Conservation (phyloP, 192 early-diverging fungal species). For the Chytriomyces hyalinus region DNA sequence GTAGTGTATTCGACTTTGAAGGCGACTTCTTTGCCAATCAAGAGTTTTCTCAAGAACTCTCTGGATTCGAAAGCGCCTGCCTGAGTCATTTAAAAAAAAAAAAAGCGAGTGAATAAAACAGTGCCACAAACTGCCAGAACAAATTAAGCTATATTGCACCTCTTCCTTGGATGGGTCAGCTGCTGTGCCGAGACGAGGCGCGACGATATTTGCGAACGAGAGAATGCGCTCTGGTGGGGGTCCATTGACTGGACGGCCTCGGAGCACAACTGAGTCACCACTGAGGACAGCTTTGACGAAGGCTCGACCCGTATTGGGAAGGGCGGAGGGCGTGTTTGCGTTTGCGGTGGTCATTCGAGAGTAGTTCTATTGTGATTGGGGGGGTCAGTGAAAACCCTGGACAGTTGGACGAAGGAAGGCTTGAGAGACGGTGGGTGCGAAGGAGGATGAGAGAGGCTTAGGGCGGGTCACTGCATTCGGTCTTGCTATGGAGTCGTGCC, state of each 20-base stretch:
- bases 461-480: too few relatives aligned
- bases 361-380: not conserved
- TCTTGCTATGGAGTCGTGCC: too few relatives aligned
- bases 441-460: too few relatives aligned
- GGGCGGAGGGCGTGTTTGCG: slow-evolving; percentile 10
- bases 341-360: slow-evolving; percentile 7
- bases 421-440: too few relatives aligned
- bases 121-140: not conserved
- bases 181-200: slow-evolving; percentile 79
- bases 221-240: slow-evolving; percentile 88
- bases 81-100: slow-evolving; percentile 14
- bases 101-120: not conserved
- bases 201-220: slow-evolving; percentile 77
- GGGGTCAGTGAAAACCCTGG: not conserved
- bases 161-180: slow-evolving; percentile 86
- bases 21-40: slow-evolving; percentile 88
- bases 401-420: too few relatives aligned
- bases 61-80: slow-evolving; percentile 78
- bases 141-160: slow-evolving; percentile 47
- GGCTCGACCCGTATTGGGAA: slow-evolving; percentile 58
- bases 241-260: slow-evolving; percentile 77
- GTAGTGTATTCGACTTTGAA: slow-evolving; percentile 83
- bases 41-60: slow-evolving; percentile 82
- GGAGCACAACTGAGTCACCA: slow-evolving; percentile 89
- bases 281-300: slow-evolving; percentile 88